Conservation (phyloP, 768 basidiomycete genomes). For the Amanita subjunquillea region DNA sequence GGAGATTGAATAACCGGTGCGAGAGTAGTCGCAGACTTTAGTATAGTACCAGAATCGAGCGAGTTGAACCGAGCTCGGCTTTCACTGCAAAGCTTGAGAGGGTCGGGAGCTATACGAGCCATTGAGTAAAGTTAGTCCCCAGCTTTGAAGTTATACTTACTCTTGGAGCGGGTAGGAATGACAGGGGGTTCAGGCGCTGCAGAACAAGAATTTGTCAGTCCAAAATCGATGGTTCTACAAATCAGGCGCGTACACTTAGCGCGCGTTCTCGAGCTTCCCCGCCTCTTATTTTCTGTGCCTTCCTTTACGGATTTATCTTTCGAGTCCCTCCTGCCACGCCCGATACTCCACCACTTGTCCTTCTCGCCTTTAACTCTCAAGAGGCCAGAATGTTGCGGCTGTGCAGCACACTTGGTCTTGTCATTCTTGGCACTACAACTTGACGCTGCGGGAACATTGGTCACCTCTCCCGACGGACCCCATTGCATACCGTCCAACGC, state of each 20-base stretch:
- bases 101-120: slow-evolving; percentile 32
- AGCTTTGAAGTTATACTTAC: slow-evolving; percentile 14
- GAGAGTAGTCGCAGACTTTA: slow-evolving; percentile 24
- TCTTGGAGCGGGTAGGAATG: slow-evolving; percentile 26
- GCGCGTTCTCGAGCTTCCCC: slow-evolving; percentile 13
- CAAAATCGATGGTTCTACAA: neutral
- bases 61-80: slow-evolving; percentile 54
- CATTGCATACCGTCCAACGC: slow-evolving; percentile 52
- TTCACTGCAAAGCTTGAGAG: slow-evolving; percentile 21
- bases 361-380: slow-evolving; percentile 28
- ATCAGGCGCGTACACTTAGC: slow-evolving; percentile 29
- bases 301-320: slow-evolving; percentile 48
- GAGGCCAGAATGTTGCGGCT: slow-evolving; percentile 18
- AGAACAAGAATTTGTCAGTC: neutral
- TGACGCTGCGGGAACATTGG: slow-evolving; percentile 33
- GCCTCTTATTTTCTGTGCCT: slow-evolving; percentile 25
- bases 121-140: neutral
- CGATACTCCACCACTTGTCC: slow-evolving; percentile 78
- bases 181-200: slow-evolving; percentile 26
- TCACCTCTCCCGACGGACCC: slow-evolving; percentile 44
- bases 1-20: slow-evolving; percentile 8
- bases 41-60: slow-evolving; percentile 32
- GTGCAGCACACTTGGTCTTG: slow-evolving; percentile 12
- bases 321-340: slow-evolving; percentile 62
- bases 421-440: neutral